Evolutionary conservation across 1,284 basidiomycete species (phyloP), one percentile per base, ranked within the genome.

Genomic region (Ustilago curta): DNA sequence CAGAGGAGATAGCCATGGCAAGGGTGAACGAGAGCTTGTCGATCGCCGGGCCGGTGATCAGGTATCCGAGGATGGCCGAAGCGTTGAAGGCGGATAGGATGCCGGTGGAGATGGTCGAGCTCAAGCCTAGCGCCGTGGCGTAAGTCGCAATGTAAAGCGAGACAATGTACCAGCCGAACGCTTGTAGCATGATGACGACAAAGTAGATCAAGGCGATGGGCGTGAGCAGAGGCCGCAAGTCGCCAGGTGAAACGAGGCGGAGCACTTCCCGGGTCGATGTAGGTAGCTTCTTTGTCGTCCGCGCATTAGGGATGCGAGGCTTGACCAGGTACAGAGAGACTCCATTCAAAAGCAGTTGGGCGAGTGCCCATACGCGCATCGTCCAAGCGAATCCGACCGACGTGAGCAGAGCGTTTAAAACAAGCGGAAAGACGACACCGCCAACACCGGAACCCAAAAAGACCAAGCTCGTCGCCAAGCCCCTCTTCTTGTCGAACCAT

Each of bases 51-150:
- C 78, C 78, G 11, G 57, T 67, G 61, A 61, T 21, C 16, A 77
- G 44, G 51, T 74, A 75, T n/a, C 76, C 77, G n/a, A 80, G 23
- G 25, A 70, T 69, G 29, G 74, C 75, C 2, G 73, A 58, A 6
- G 78, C 78, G 54, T 80, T 80, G 76, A 80, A 80, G n/a, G 74
- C 70, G 11, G 76, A 69, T 4, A 80, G 62, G 19, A 80, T 65
- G 19, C 64, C 77, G 4, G 74, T 80, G 16, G 77, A 70, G 0
- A 64, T 51, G 11, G 74, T 61, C 9, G 70, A 52, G 49, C 25
- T 59, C 45, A 74, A 61, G 32, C 77, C 77, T 25, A 78, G 71
- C 7, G 74, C 63, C 14, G 66, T 66, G 7, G 63, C 59, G 25
- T 75, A 77, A n/a, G 71, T 60, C 5, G 67, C 53, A 19, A 80